These are phyloP conservation scores for Corchorus capsularis DNA, from an alignment of 345 rosid genomes.

Conservation along the genomic window DNA sequence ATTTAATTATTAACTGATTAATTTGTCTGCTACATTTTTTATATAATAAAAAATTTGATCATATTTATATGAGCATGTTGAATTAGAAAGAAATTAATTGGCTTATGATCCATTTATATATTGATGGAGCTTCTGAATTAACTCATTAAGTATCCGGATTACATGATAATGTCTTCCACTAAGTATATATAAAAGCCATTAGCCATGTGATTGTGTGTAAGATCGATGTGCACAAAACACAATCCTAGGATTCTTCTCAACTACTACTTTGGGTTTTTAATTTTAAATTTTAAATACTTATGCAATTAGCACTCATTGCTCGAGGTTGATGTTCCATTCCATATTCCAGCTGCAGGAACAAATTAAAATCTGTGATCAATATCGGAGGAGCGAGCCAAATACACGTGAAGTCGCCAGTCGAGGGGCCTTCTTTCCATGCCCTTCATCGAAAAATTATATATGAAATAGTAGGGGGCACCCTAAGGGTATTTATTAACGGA, in stretches of 20 bases:
- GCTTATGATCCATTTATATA: too few relatives aligned
- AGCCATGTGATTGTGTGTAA: slow-evolving; percentile 1
- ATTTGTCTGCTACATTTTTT: too few relatives aligned
- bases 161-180: slow-evolving; percentile 16
- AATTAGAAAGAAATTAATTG: too few relatives aligned
- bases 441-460: background rate
- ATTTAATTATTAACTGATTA: too few relatives aligned
- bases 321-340: background rate
- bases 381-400: background rate
- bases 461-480: too few relatives aligned
- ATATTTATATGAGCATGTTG: too few relatives aligned
- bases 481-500: too few relatives aligned
- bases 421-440: background rate
- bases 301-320: background rate
- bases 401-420: background rate
- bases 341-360: background rate
- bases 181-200: background rate
- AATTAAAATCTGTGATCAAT: background rate
- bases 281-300: slow-evolving; percentile 1
- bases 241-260: slow-evolving; percentile 18
- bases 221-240: slow-evolving; percentile 10
- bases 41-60: too few relatives aligned
- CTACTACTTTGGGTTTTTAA: background rate
- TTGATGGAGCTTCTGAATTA: too few relatives aligned
- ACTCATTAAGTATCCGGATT: background rate